Base-by-base conservation (phyloP, 2,329 filamentous ascomycete genomes). In the Plenodomus biglobosus region DNA sequence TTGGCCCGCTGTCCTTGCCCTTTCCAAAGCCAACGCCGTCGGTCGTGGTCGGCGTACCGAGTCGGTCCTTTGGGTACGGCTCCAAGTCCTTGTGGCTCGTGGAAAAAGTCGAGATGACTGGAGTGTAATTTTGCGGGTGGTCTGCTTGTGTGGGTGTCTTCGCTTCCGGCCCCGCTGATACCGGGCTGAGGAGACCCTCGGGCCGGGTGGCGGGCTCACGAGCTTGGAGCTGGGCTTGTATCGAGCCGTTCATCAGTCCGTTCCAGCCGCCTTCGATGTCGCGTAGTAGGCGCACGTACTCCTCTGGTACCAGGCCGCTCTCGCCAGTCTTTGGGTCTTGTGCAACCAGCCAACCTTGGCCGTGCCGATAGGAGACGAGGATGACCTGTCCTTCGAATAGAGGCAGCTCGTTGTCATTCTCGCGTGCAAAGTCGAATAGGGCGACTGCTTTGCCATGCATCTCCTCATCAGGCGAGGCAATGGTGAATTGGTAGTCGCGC, bases 381-480 rank as follows among this genome's bases (percentile, higher is more conserved):
- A 99, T 96, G 48, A 96, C 90, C 67, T 99, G 94, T 5, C 94
- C 94, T 73, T 99, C 94, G 0, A 90, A 85, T 39, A 99, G 77
- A 3, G 91, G 90, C 48, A 99, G 77, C 72, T 99, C 94, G 68
- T 97, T 99, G 70, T 96, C 91, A 69, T 97, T 96, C 72, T 97
- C 92, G 24, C 92, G 84, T 61, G 86, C 86, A 73, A 99, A 99
- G 69, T 96, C 92, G 69, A 96, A 99, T 18, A 99, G 78, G 6
- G 94, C 94, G 21, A 99, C 90, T 17, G 91, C 92, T 69, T 95
- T 96, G 40, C 94, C 94, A 66, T 96, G 92, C 83, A 96, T 96
- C 71, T 97, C 91, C 74, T 97, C 92, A 70, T 97, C 94, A 4
- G 92, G 91, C 13, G 90, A 95, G 15, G 90, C 92, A 61, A 96